Conservation (phyloP, 2,329 filamentous ascomycete genomes). For the Tolypocladium amazonense region DNA sequence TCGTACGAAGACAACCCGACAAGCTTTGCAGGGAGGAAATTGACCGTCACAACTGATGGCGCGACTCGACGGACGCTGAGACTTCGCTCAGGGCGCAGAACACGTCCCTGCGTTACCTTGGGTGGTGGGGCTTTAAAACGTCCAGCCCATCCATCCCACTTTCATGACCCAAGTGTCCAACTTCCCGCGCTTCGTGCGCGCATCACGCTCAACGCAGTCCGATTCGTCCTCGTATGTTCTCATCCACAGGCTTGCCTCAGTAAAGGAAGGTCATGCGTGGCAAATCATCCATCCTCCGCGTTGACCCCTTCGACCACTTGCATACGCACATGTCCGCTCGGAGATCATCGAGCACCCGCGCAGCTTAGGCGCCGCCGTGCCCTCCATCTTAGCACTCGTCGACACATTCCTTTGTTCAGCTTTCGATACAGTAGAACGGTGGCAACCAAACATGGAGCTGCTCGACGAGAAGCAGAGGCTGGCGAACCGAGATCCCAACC, state of each 20-base stretch:
- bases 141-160: background rate
- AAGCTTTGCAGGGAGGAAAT: background rate
- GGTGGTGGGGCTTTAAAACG: background rate
- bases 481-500: conserved; percentile 3
- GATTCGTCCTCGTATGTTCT: background rate
- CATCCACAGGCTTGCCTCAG: background rate
- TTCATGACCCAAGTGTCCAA: background rate
- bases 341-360: background rate
- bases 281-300: background rate
- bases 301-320: background rate
- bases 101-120: no score
- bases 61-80: background rate
- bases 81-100: no score
- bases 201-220: background rate
- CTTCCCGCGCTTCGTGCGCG: background rate
- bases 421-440: no score
- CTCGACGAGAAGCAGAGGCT: conserved; percentile 15
- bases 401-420: background rate
- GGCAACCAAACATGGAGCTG: conserved; percentile 11
- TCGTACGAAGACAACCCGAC: background rate
- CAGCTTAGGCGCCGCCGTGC: background rate
- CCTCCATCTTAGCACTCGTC: background rate
- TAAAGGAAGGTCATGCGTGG: background rate
- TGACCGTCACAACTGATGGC: background rate
- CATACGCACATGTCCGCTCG: background rate